These are phyloP conservation scores for Skeletonema menzelii DNA, from an alignment of 108 stramenopile genomes.

Conservation along the genomic window DNA sequence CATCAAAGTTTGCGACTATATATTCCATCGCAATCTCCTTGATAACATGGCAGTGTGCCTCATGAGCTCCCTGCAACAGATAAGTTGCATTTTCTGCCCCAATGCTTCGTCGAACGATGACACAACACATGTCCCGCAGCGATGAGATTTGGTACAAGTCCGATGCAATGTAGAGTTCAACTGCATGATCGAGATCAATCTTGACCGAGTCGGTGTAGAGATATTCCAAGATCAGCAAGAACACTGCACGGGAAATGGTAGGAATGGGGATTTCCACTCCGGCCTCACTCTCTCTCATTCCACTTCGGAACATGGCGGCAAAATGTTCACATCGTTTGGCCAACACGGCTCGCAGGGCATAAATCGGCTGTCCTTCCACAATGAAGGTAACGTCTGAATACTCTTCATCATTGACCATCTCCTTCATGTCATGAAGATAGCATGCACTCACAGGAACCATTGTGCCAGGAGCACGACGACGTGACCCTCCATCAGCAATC, in stretches of 20 bases:
- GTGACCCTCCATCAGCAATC: conserved; percentile 55
- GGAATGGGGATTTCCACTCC: conserved; percentile 65
- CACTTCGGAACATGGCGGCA: conserved; percentile 94
- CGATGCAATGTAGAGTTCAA: conserved; percentile 91
- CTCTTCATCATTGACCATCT: conserved; percentile 88
- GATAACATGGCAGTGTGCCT: conserved; percentile 87
- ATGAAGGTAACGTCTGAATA: conserved; percentile 93
- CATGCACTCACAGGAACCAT: conserved; percentile 75
- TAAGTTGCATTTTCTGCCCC: conserved; percentile 81
- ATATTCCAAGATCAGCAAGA: conserved; percentile 91
- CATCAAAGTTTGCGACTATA: conserved; percentile 94
- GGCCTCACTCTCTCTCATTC: conserved; percentile 86
- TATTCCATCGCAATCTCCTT: conserved; percentile 90
- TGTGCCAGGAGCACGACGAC: conserved; percentile 45
- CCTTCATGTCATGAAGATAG: conserved; percentile 80
- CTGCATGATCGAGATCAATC: conserved; percentile 84
- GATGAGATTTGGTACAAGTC: conserved; percentile 93
- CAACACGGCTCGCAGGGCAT: conserved; percentile 90
- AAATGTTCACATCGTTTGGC: conserved; percentile 94
- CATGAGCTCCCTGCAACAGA: conserved; percentile 88
- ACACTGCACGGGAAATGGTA: conserved; percentile 73
- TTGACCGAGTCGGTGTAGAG: conserved; percentile 94
- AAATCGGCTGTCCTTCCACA: conserved; percentile 85
- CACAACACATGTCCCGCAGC: conserved; percentile 91
- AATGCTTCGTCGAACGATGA: conserved; percentile 85